A percentile compares a stretch with the other conserved stretches of the same genome.
Evolutionary conservation across 208 protist species (phyloP).

Genomic region (Crithidia sp.): DNA sequence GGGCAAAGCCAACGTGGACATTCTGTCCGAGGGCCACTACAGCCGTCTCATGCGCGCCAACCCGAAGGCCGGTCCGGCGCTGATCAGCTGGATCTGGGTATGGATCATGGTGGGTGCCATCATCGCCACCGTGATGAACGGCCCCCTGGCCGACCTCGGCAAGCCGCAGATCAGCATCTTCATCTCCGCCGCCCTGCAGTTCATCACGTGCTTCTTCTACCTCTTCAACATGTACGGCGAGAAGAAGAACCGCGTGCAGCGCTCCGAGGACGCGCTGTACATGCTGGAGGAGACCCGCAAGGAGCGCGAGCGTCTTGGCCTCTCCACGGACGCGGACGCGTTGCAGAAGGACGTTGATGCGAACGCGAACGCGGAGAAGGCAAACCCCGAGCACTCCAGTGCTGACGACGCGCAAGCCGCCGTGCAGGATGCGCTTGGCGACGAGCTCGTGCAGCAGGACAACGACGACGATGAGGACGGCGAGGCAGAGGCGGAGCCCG

Average conservation of each 20-base stretch:
- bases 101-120: slow-evolving; percentile 55
- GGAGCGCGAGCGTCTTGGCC: slow-evolving; percentile 33
- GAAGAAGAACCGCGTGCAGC: slow-evolving; percentile 57
- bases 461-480: neutral
- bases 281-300: slow-evolving; percentile 33
- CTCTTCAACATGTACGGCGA: slow-evolving; percentile 77
- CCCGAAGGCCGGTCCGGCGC: slow-evolving; percentile 46
- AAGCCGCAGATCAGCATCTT: slow-evolving; percentile 54
- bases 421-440: slow-evolving; percentile 2
- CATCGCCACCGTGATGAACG: slow-evolving; percentile 49
- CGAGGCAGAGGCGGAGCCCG: neutral
- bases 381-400: slow-evolving; percentile 11
- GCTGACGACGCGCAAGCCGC: slow-evolving; percentile 1
- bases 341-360: neutral
- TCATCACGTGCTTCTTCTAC: slow-evolving; percentile 54
- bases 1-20: slow-evolving; percentile 73
- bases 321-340: neutral
- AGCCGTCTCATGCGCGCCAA: slow-evolving; percentile 61
- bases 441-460: slow-evolving; percentile 8
- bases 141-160: slow-evolving; percentile 60
- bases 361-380: neutral
- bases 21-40: slow-evolving; percentile 83
- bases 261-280: slow-evolving; percentile 43
- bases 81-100: slow-evolving; percentile 77
- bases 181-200: slow-evolving; percentile 61